Conservation (phyloP, 352 stramenopile species). For the Elongisporangium undulatum region DNA sequence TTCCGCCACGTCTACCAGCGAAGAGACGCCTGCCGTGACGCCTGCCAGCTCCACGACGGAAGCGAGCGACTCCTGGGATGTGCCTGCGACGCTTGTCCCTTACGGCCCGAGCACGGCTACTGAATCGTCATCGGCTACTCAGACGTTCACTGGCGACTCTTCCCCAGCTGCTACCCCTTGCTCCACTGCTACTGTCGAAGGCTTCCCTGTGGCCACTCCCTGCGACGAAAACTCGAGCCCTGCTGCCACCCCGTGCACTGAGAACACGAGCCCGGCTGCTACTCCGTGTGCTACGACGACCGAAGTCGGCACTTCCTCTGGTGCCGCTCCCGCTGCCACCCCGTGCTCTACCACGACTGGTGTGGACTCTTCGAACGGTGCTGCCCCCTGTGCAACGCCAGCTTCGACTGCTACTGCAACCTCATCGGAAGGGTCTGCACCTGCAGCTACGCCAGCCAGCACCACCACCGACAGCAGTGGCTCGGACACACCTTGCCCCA, state of each 20-base stretch:
- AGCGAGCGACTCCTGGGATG: background rate
- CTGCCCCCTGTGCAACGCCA: background rate
- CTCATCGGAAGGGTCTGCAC: background rate
- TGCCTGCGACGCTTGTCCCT: background rate
- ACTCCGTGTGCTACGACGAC: background rate
- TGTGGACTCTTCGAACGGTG: too few relatives aligned
- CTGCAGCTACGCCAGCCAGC: background rate
- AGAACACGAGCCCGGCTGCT: background rate
- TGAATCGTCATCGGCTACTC: background rate
- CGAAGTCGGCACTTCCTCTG: background rate
- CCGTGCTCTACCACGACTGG: background rate
- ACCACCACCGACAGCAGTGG: background rate
- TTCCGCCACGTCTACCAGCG: conserved; percentile 3
- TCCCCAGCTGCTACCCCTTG: background rate
- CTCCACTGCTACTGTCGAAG: background rate
- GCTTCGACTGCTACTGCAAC: background rate
- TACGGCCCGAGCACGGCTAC: background rate
- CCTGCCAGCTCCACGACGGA: background rate
- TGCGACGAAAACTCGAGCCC: too few relatives aligned
- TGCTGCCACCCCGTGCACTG: background rate
- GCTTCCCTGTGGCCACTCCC: background rate
- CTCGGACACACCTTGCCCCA: conserved; percentile 1
- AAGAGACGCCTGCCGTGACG: conserved; percentile 2
- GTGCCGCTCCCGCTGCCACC: background rate
- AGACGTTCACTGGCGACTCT: background rate